These are phyloP conservation scores for Penicillium robsamsonii DNA, from an alignment of 495 filamentous ascomycete species.

Conservation along the genomic window DNA sequence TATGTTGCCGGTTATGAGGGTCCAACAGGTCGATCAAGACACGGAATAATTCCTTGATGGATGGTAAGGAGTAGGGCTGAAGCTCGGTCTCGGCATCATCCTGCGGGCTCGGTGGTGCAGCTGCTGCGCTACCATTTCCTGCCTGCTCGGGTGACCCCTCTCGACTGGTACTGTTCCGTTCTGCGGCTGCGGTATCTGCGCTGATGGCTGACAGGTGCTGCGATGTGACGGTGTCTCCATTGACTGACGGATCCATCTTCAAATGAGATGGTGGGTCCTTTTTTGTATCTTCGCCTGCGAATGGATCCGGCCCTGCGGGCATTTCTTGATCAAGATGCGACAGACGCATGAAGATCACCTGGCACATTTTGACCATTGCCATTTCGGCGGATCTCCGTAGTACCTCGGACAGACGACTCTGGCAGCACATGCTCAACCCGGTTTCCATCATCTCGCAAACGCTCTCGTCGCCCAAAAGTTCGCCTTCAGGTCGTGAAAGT, in stretches of 20 bases:
- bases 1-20: slow-evolving; percentile 86
- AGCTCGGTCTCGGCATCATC: slow-evolving; percentile 52
- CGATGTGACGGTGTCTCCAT: slow-evolving; percentile 60
- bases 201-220: slow-evolving; percentile 47
- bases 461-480: slow-evolving; percentile 90
- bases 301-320: slow-evolving; percentile 54
- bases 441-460: slow-evolving; percentile 99
- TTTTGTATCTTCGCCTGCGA: slow-evolving; percentile 54
- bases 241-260: slow-evolving; percentile 87
- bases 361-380: slow-evolving; percentile 97
- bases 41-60: slow-evolving; percentile 88
- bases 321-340: slow-evolving; percentile 78
- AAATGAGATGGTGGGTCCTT: slow-evolving; percentile 52
- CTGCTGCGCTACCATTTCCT: slow-evolving; percentile 44
- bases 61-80: slow-evolving; percentile 87
- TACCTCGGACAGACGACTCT: slow-evolving; percentile 86
- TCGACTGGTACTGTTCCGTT: slow-evolving; percentile 36
- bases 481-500: slow-evolving; percentile 87
- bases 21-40: slow-evolving; percentile 94
- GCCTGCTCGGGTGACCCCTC: slow-evolving; percentile 37
- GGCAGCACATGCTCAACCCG: slow-evolving; percentile 95
- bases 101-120: slow-evolving; percentile 42
- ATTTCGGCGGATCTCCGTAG: slow-evolving; percentile 90
- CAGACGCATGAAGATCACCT: slow-evolving; percentile 90
- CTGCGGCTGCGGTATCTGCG: slow-evolving; percentile 38